Evolutionary conservation across 2,329 filamentous ascomycete species (phyloP), one percentile per base, ranked within the genome.

Genomic region (Pseudocercospora pini-densiflorae): DNA sequence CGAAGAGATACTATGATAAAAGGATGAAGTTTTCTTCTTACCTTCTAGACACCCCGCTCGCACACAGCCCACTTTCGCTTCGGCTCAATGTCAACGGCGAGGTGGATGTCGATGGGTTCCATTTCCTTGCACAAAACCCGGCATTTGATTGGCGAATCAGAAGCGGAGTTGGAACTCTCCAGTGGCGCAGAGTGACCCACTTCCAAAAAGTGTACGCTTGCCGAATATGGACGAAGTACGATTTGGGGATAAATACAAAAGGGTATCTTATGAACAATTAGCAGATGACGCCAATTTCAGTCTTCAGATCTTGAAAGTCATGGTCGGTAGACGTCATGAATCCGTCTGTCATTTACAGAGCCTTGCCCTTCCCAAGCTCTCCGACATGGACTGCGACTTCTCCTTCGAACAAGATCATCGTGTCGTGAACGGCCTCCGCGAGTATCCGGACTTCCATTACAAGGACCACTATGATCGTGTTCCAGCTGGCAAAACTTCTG

Each of bases 71-170:
- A 40, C 55, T 58, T 40, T 43, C 31, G 31, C 55, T 58, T 43
- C 55, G 55, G 55, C 55, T 24, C 55, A 58, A 40, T 58, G 29
- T 33, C 55, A 36, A 43, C 29, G 31, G 31, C n/a, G 55, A 58
- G 55, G 31, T 58, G 55, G 31, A 36, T 58, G 55, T 36, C n/a
- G 16, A 36, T 40, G 33, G 55, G 29, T 40, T 58, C n/a, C 31
- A 58, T 36, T 33, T 10, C 55, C 55, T 40, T 58, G 29, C 31
- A 24, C 29, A 58, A 16, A 55, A 19, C 16, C 51, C 51, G 51
- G 51, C 51, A 55, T 55, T 33, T 55, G 51, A 55, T 55, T 33
- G 51, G 51, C 51, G 51, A 55, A 55, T 55, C 51, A 55, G 23
- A 31, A 29, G 51, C 23, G 51, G 51, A 55, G 51, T 54, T 54